Percentiles rank a stretch among this genome's conserved stretches.
Evolutionary conservation across 768 basidiomycete species (phyloP).

Genomic region (Mycena rebaudengoi): DNA sequence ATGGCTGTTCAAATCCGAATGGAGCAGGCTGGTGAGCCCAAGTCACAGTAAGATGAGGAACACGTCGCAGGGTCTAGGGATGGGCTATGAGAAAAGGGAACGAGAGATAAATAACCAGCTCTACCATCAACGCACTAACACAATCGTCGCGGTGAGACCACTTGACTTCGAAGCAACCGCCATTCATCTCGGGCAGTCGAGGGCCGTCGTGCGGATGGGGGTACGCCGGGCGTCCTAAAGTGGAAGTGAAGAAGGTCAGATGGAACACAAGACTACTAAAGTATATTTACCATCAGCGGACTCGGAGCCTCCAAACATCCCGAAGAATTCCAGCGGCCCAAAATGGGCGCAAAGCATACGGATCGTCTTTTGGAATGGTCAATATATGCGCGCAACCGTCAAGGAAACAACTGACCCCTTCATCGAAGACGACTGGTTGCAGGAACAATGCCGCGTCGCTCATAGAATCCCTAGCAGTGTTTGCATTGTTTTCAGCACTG

Average conservation of each 20-base stretch:
- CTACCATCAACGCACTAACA: conserved; percentile 74
- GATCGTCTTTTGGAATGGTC: conserved; percentile 51
- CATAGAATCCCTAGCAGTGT: conserved; percentile 23
- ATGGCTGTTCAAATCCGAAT: conserved; percentile 28
- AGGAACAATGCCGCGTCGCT: conserved; percentile 53
- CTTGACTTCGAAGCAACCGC: conserved; percentile 77
- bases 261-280: not conserved
- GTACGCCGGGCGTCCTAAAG: conserved; percentile 28
- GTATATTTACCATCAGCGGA: conserved; percentile 25
- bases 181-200: conserved; percentile 64
- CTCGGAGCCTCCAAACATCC: conserved; percentile 33
- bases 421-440: conserved; percentile 67
- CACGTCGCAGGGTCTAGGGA: conserved; percentile 69
- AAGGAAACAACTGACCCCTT: conserved; percentile 52
- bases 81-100: conserved; percentile 1
- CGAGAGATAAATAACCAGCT: conserved; percentile 18
- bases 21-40: conserved; percentile 75
- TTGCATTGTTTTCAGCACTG: conserved; percentile 44
- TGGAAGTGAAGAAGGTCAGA: not conserved
- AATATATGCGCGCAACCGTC: not conserved
- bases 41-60: conserved; percentile 78
- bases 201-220: conserved; percentile 66
- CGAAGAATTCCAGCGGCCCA: conserved; percentile 70
- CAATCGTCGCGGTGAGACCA: conserved; percentile 83
- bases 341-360: conserved; percentile 63